Percentiles rank a stretch among this genome's conserved stretches.
Conservation (phyloP, 495 filamentous ascomycete species). For the Neurospora tetrasperma region DNA sequence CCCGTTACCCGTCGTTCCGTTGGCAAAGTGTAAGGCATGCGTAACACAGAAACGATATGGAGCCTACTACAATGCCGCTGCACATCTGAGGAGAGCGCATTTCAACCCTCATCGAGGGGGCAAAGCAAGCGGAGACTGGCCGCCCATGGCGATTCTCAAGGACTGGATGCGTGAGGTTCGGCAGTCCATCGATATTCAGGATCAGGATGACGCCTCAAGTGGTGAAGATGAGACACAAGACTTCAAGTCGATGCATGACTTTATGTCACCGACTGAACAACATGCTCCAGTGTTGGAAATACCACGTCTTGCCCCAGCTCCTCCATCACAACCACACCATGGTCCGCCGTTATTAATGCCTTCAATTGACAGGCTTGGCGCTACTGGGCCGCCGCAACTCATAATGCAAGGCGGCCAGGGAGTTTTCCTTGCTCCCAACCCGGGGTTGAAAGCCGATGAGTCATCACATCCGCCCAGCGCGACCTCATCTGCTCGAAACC, state of each 20-base stretch:
- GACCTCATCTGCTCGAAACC: constrained; percentile 31
- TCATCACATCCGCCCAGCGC: constrained; percentile 38
- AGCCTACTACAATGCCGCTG: constrained; percentile 95
- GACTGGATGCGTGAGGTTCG: constrained; percentile 74
- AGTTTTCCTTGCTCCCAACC: constrained; percentile 33
- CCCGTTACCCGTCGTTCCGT: constrained; percentile 51
- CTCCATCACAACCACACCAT: constrained; percentile 35
- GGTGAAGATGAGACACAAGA: constrained; percentile 36
- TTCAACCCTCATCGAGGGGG: constrained; percentile 72
- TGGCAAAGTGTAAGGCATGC: constrained; percentile 85
- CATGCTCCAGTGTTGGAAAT: constrained; percentile 31
- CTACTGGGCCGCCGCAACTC: constrained; percentile 14
- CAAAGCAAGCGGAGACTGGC: constrained; percentile 77
- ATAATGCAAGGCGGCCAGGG: constrained; percentile 14
- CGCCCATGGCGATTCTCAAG: constrained; percentile 75
- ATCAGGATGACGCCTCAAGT: constrained; percentile 36
- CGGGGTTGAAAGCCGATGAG: constrained; percentile 43
- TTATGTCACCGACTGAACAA: constrained; percentile 25
- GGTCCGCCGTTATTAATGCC: constrained; percentile 19
- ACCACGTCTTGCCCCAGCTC: constrained; percentile 34
- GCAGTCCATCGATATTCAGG: constrained; percentile 37
- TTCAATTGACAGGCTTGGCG: constrained; percentile 13
- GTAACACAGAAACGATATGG: constrained; percentile 71
- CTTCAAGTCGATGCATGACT: constrained; percentile 30
- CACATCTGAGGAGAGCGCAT: constrained; percentile 82